These are phyloP conservation scores for Fomitopsis schrenkii DNA, from an alignment of 1,284 basidiomycete genomes.

Conservation along the genomic window DNA sequence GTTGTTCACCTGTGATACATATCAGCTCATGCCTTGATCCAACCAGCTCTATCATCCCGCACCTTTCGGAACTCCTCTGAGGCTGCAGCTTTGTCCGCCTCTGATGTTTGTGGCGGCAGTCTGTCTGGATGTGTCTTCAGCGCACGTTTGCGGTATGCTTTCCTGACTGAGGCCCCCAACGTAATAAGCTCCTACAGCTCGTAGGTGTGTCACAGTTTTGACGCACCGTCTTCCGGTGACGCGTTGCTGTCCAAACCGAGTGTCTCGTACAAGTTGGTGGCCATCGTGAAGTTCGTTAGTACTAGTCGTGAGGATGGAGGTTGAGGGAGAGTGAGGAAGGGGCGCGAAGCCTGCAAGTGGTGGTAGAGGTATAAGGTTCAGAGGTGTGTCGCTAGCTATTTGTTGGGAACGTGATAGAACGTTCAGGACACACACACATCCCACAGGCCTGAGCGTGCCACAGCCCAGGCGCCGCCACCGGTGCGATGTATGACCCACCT, in stretches of 20 bases:
- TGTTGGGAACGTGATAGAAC: slow-evolving; percentile 4
- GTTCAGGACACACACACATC: not conserved
- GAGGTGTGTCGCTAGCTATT: not conserved
- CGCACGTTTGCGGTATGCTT: slow-evolving; percentile 43
- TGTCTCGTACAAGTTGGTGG: slow-evolving; percentile 54
- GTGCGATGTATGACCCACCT: not conserved
- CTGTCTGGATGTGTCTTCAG: slow-evolving; percentile 49
- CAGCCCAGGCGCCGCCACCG: not conserved
- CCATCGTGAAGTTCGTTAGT: slow-evolving; percentile 36
- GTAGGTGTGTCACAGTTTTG: not conserved
- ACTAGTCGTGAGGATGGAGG: slow-evolving; percentile 1
- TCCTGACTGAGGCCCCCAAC: slow-evolving; percentile 35
- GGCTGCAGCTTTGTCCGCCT: slow-evolving; percentile 35
- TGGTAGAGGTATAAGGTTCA: not conserved
- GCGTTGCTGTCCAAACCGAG: slow-evolving; percentile 37
- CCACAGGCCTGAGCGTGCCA: not conserved
- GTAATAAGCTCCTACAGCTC: not conserved
- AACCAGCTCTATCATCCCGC: not conserved
- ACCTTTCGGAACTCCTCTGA: slow-evolving; percentile 45
- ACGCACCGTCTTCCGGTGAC: slow-evolving; percentile 40
- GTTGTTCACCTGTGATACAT: slow-evolving; percentile 37
- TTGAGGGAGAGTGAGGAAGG: not conserved
- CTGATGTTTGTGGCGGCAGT: slow-evolving; percentile 31
- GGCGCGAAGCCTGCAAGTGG: not conserved
- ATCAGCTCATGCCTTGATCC: not conserved